Base-by-base conservation (phyloP, 495 filamentous ascomycete genomes). In the Hypoxylon lienhwacheense region DNA sequence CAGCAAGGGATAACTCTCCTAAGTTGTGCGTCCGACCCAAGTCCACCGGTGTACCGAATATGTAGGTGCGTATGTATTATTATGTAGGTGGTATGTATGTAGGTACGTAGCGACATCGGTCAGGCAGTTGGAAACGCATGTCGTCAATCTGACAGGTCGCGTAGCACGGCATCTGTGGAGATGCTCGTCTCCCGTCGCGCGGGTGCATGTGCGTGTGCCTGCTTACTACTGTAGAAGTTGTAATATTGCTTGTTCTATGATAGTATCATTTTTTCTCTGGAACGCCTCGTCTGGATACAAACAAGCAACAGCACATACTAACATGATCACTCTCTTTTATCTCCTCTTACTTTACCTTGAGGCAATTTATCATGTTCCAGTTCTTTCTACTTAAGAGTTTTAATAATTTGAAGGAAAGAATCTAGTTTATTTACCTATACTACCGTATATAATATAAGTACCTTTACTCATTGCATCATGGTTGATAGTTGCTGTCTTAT, bases 101-200 rank as follows among this genome's bases (percentile, higher is more conserved):
- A n/a, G 14, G 10, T 56, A 53, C 31, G 42, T 55, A 56, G 51
- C 63, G 52, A 47, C 43, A 34, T 53, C 43, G 36, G 51, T 46
- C 24, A 58, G 54, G 46, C 49, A 47, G 52, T 51, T 57, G 55
- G 43, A 53, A 59, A 56, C 57, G 59, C 58, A 66, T 65, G 61
- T 52, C 48, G 49, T 55, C 55, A 59, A 67, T 65, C 58, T 67
- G 65, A 67, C 58, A 67, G 50, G 61, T 67, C 65, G 60, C 36
- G 51, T 67, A 16, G 55, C 50, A 67, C 62, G 57, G 39, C 64
- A 52, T 65, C 54, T 63, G 53, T 59, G 49, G 54, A 61, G 52
- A 58, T 44, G 54, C 40, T 49, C 47, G 46, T 47, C 56, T 59
- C 58, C 57, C 65, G 60, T 55, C 42, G 52, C 46, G 37, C 53